Conservation (phyloP, 331 rosid species). For the Saraca asoca region DNA sequence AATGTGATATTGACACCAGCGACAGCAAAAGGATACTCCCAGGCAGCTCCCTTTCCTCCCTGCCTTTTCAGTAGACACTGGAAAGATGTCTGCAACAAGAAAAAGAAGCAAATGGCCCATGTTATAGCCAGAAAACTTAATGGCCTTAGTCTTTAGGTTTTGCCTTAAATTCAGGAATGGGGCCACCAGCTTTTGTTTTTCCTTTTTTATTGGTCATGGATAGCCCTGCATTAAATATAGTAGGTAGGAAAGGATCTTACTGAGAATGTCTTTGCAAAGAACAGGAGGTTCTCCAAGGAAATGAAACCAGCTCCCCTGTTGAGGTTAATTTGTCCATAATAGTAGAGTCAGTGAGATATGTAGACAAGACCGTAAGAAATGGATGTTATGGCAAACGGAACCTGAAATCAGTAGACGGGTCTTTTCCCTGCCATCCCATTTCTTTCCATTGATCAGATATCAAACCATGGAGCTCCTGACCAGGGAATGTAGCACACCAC, state of each 20-base stretch:
- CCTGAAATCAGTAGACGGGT: slow-evolving; percentile 96
- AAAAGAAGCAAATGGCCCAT: background rate
- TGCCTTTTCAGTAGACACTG: slow-evolving; percentile 66
- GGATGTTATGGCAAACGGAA: slow-evolving; percentile 34
- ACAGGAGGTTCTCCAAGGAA: slow-evolving; percentile 87
- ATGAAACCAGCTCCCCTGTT: slow-evolving; percentile 92
- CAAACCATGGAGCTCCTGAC: slow-evolving; percentile 71
- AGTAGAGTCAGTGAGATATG: slow-evolving; percentile 28
- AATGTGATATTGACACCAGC: slow-evolving; percentile 85
- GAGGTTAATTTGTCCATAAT: slow-evolving; percentile 28
- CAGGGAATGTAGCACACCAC: slow-evolving; percentile 76
- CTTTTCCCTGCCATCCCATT: slow-evolving; percentile 98
- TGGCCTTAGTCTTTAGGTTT: background rate
- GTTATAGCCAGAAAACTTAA: background rate
- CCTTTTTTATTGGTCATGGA: slow-evolving; percentile 5
- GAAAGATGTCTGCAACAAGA: slow-evolving; percentile 56
- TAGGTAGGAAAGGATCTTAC: slow-evolving; percentile 50
- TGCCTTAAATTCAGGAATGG: background rate
- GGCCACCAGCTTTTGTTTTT: background rate
- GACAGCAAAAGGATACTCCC: slow-evolving; percentile 87
- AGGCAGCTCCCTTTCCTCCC: slow-evolving; percentile 72
- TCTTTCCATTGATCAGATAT: slow-evolving; percentile 95
- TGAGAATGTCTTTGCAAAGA: slow-evolving; percentile 78
- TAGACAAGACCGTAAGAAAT: slow-evolving; percentile 12
- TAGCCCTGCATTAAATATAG: background rate